These are phyloP conservation scores for Microdochium nivale DNA, from an alignment of 2,329 filamentous ascomycete species.

Conservation along the genomic window DNA sequence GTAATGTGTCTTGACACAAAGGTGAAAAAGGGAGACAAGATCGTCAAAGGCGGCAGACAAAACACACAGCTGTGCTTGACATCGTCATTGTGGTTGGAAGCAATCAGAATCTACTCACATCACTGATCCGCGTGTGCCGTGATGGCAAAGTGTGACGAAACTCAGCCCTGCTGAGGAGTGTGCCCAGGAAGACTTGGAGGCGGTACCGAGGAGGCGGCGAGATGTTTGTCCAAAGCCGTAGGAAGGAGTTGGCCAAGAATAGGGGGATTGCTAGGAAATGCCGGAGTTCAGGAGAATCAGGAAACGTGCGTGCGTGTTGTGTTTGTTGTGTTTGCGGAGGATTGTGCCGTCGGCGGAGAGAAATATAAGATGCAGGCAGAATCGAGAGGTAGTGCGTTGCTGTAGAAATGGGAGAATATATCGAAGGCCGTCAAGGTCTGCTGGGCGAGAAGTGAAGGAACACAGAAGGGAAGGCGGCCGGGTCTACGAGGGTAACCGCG, in stretches of 20 bases:
- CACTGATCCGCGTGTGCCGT: not conserved
- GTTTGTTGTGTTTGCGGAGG: no score
- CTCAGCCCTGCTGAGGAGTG: not conserved
- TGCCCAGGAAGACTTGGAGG: not conserved
- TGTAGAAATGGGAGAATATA: not conserved
- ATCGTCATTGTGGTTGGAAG: not conserved
- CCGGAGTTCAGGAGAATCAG: not conserved
- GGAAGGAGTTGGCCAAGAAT: not conserved
- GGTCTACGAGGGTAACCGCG: not conserved
- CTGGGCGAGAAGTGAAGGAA: not conserved
- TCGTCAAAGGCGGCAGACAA: not conserved
- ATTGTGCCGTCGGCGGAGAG: no score
- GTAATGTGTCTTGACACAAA: not conserved
- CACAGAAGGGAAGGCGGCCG: not conserved
- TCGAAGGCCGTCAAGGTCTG: not conserved
- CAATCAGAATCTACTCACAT: not conserved
- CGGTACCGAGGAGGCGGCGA: not conserved
- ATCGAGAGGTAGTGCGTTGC: not conserved
- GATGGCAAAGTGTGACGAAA: not conserved
- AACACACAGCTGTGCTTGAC: not conserved
- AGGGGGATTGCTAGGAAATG: not conserved
- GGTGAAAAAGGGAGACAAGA: not conserved
- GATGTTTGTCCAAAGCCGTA: not conserved
- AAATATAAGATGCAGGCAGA: not conserved
- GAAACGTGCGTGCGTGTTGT: not conserved